Percentiles rank a stretch among this genome's conserved stretches.
phyloP scores from a whole-genome alignment of 2,329 filamentous ascomycete genomes.

The Fusarium nygamai region DNA sequence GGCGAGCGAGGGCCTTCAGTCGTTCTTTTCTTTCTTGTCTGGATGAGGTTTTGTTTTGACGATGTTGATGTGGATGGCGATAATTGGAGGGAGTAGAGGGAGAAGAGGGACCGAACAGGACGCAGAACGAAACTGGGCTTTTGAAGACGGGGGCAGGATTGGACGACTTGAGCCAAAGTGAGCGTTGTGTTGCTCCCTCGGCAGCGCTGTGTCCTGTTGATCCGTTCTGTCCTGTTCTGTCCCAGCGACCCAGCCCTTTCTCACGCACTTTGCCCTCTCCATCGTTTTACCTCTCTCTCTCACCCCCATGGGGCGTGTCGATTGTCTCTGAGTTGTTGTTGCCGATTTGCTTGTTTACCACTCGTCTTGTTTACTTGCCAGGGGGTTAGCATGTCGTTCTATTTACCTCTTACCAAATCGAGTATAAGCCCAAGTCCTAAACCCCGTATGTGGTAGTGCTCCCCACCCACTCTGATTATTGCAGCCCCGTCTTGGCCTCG shows the following conservation, averaged over 20 bases:
- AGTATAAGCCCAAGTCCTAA: slow-evolving; percentile 22
- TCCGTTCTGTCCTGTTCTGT: slow-evolving; percentile 21
- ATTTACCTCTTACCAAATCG: slow-evolving; percentile 38
- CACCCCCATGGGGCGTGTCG: slow-evolving; percentile 40
- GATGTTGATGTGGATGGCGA: slow-evolving; percentile 49
- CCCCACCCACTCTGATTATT: slow-evolving; percentile 15
- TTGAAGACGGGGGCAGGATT: slow-evolving; percentile 52
- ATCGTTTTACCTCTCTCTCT: slow-evolving; percentile 12
- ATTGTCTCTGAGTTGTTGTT: slow-evolving; percentile 29
- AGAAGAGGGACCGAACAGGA: slow-evolving; percentile 41
- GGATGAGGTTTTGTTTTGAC: slow-evolving; percentile 40
- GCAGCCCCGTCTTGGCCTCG: slow-evolving; percentile 18
- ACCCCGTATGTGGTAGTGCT: slow-evolving; percentile 21
- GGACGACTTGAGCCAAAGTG: slow-evolving; percentile 34
- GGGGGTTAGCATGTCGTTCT: slow-evolving; percentile 26
- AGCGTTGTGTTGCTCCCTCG: slow-evolving; percentile 34
- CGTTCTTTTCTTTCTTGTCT: slow-evolving; percentile 50
- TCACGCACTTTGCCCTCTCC: slow-evolving; percentile 9
- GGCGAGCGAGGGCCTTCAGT: slow-evolving; percentile 47
- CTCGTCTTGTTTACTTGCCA: slow-evolving; percentile 40
- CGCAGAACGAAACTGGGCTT: slow-evolving; percentile 51
- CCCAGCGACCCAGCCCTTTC: slow-evolving; percentile 29
- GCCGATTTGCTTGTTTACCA: slow-evolving; percentile 30
- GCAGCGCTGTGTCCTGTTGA: slow-evolving; percentile 34
- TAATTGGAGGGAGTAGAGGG: slow-evolving; percentile 51